phyloP scores from a whole-genome alignment of 306 rosid species.

The Quillaja saponaria region DNA sequence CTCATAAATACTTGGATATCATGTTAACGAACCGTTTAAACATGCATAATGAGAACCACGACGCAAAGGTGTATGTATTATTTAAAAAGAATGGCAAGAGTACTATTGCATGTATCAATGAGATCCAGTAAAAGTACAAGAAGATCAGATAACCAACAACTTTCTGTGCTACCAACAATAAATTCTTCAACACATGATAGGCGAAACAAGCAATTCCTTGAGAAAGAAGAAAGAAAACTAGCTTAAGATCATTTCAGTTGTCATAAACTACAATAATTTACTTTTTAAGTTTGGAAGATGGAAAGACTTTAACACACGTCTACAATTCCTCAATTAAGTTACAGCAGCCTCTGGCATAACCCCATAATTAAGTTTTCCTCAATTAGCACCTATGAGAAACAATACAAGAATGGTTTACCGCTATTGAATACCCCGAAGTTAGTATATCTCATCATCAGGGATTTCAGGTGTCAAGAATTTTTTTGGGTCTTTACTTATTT shows the following conservation, averaged over 20 bases:
- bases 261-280: background rate
- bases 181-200: too few relatives aligned
- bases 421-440: slow-evolving; percentile 31
- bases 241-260: background rate
- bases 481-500: slow-evolving; percentile 61
- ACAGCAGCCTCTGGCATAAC: slow-evolving; percentile 3
- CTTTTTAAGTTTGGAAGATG: slow-evolving; percentile 3
- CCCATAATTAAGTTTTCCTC: slow-evolving; percentile 3
- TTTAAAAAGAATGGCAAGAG: too few relatives aligned
- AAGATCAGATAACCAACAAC: too few relatives aligned
- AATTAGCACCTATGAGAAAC: slow-evolving; percentile 24
- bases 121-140: too few relatives aligned
- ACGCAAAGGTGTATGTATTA: too few relatives aligned
- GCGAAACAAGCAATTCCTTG: too few relatives aligned
- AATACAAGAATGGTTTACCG: slow-evolving; percentile 18
- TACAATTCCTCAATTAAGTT: slow-evolving; percentile 21
- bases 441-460: slow-evolving; percentile 88
- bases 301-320: background rate
- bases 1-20: too few relatives aligned
- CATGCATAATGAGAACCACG: too few relatives aligned
- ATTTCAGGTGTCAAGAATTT: slow-evolving; percentile 71
- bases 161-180: too few relatives aligned
- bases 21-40: too few relatives aligned
- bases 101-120: too few relatives aligned
- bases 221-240: too few relatives aligned